Percentiles rank a stretch among this genome's conserved stretches.
phyloP scores from a whole-genome alignment of 2,329 filamentous ascomycete genomes.

The Aspergillus ibericus region DNA sequence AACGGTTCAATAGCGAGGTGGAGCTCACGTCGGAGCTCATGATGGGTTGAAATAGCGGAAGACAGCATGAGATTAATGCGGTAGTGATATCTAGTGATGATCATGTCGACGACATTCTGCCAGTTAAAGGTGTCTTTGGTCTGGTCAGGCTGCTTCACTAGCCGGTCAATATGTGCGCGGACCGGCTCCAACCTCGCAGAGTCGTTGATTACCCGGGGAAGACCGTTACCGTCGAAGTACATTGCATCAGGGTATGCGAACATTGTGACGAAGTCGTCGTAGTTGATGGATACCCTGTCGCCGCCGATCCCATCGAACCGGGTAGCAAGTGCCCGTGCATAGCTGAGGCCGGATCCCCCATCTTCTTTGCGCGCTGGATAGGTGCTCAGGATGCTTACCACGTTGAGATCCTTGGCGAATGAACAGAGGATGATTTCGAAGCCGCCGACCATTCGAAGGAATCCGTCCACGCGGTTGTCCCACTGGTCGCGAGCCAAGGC shows the following conservation, averaged over 20 bases:
- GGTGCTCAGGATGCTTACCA: neutral
- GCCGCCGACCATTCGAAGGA: neutral
- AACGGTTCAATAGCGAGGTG: neutral
- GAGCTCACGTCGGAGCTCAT: neutral
- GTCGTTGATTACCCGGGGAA: neutral
- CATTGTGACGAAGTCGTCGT: neutral
- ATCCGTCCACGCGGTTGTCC: neutral
- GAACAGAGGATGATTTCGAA: neutral
- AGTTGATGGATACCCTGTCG: neutral
- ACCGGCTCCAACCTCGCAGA: neutral
- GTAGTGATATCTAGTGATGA: neutral
- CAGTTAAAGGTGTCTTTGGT: neutral
- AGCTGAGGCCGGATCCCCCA: neutral
- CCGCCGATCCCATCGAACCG: neutral
- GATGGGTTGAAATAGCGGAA: neutral
- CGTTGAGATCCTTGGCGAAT: neutral
- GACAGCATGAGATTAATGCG: neutral
- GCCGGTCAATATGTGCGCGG: neutral
- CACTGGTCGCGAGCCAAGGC: neutral
- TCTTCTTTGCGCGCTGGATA: neutral
- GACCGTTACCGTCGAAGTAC: neutral
- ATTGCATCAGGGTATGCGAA: neutral
- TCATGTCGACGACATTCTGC: neutral
- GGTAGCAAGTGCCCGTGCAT: neutral
- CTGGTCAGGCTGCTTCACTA: neutral